Evolutionary conservation across 2,329 filamentous ascomycete species (phyloP).

Genomic region (Lachnellula cervina): DNA sequence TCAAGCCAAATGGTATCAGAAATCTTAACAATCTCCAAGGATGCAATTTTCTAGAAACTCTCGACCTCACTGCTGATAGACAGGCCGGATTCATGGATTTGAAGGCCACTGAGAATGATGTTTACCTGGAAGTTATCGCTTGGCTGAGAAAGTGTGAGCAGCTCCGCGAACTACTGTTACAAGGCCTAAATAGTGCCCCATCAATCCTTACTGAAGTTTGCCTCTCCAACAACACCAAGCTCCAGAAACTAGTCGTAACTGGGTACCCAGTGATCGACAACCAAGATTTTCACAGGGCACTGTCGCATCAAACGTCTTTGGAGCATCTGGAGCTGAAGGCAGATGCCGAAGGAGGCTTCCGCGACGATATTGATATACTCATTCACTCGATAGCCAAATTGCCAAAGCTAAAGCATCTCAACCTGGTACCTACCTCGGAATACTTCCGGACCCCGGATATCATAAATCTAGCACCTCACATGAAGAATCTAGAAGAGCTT

Average conservation of each 20-base stretch:
- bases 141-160: constrained; percentile 52
- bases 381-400: constrained; percentile 48
- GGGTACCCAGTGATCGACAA: constrained; percentile 44
- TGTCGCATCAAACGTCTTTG: constrained; percentile 46
- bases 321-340: constrained; percentile 41
- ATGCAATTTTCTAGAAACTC: constrained; percentile 44
- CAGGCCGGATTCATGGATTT: constrained; percentile 40
- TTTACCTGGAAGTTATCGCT: constrained; percentile 44
- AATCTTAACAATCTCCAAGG: constrained; percentile 44
- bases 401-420: constrained; percentile 47
- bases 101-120: constrained; percentile 47
- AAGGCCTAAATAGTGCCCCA: constrained; percentile 46
- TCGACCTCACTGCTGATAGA: constrained; percentile 42
- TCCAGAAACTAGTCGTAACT: constrained; percentile 45
- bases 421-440: constrained; percentile 47
- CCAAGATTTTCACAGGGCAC: constrained; percentile 46
- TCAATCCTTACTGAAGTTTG: constrained; percentile 48
- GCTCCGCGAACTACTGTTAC: constrained; percentile 47
- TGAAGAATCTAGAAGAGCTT: constrained; percentile 47
- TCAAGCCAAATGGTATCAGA: constrained; percentile 44
- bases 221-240: constrained; percentile 40
- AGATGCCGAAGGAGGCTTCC: constrained; percentile 41
- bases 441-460: constrained; percentile 48
- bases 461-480: constrained; percentile 38
- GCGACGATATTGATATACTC: constrained; percentile 45